Percentiles rank a stretch among this genome's conserved stretches.
Evolutionary conservation across 139 green algal genomes (phyloP).

Genomic region (Chlorella ohadii): DNA sequence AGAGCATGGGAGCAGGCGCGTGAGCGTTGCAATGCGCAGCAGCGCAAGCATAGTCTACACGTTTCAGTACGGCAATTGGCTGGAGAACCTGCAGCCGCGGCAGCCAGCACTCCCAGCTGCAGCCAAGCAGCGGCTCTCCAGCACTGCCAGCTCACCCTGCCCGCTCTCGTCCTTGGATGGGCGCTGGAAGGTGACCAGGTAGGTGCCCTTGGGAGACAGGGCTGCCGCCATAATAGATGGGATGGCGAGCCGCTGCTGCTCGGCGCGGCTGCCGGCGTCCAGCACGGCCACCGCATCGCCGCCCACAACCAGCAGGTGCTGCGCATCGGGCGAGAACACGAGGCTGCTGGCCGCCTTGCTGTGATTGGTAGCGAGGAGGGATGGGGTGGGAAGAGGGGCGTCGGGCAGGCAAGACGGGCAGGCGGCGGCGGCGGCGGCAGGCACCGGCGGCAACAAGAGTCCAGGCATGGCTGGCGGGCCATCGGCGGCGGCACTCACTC

Average conservation of each 20-base stretch:
- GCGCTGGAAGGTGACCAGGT: slow-evolving; percentile 71
- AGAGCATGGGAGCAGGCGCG: too few relatives aligned
- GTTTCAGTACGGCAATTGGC: background rate
- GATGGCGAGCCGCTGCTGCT: slow-evolving; percentile 39
- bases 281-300: slow-evolving; percentile 41
- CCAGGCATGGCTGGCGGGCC: too few relatives aligned
- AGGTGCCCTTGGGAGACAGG: slow-evolving; percentile 54
- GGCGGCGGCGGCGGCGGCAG: background rate
- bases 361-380: background rate
- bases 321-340: slow-evolving; percentile 46
- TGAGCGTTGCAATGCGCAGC: too few relatives aligned
- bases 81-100: background rate
- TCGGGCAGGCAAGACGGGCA: background rate
- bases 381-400: too few relatives aligned
- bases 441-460: background rate
- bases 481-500: background rate
- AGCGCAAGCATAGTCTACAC: too few relatives aligned
- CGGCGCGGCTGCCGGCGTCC: background rate
- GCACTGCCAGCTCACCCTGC: background rate
- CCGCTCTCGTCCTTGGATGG: slow-evolving; percentile 60
- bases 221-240: slow-evolving; percentile 48
- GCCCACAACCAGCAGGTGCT: slow-evolving; percentile 33
- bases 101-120: background rate
- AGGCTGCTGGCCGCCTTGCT: slow-evolving; percentile 22
- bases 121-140: background rate